phyloP scores from a whole-genome alignment of 257 asterid species.

The Solanum chiquidenum region DNA sequence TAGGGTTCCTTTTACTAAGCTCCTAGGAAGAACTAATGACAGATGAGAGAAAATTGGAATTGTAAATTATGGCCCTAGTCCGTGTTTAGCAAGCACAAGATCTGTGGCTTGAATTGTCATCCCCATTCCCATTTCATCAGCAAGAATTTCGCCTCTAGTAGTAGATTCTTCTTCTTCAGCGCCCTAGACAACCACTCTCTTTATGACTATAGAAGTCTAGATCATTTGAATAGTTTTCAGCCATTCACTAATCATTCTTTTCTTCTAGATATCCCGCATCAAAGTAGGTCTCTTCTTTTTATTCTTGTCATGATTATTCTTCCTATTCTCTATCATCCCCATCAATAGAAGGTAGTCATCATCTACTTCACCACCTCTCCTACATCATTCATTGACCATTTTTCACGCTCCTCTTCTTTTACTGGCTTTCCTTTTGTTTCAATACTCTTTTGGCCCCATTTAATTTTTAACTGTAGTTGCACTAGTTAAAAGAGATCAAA shows the following conservation, averaged over 20 bases:
- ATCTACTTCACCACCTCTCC: not conserved
- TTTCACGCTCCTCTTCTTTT: not conserved
- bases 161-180: slow-evolving; percentile 68
- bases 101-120: slow-evolving; percentile 26
- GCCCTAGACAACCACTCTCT: slow-evolving; percentile 92
- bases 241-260: slow-evolving; percentile 56
- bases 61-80: slow-evolving; percentile 23
- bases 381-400: not conserved
- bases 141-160: slow-evolving; percentile 67
- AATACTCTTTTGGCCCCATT: not conserved
- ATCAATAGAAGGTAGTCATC: not conserved
- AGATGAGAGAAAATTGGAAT: slow-evolving; percentile 15
- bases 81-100: slow-evolving; percentile 52
- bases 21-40: slow-evolving; percentile 33
- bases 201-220: not conserved
- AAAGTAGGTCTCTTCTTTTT: slow-evolving; percentile 31
- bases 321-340: slow-evolving; percentile 6
- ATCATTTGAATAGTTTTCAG: slow-evolving; percentile 37
- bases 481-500: no score
- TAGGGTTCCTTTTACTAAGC: slow-evolving; percentile 59
- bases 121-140: not conserved
- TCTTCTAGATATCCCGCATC: slow-evolving; percentile 64
- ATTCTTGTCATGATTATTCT: slow-evolving; percentile 35
- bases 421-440: not conserved
- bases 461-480: not conserved